Evolutionary conservation across 2,329 filamentous ascomycete species (phyloP).

Genomic region (Botryotinia convoluta): DNA sequence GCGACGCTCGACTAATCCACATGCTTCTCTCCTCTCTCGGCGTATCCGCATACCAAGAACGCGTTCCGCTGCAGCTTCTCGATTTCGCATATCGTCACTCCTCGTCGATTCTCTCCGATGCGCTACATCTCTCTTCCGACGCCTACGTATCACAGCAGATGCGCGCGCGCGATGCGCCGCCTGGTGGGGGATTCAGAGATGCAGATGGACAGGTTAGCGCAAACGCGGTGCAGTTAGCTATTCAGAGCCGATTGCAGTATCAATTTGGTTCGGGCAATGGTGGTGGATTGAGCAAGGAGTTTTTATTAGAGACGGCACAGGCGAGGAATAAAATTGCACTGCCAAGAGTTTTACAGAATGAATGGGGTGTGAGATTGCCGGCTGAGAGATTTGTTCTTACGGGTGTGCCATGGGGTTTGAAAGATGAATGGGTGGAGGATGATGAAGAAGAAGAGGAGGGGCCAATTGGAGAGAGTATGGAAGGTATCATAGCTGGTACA

Average conservation of each 20-base stretch:
- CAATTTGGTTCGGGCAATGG: conserved; percentile 59
- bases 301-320: conserved; percentile 70
- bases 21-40: conserved; percentile 76
- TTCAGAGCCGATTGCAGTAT: conserved; percentile 64
- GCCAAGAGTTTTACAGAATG: conserved; percentile 59
- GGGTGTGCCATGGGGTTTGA: conserved; percentile 62
- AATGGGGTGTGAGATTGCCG: conserved; percentile 66
- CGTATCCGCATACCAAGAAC: conserved; percentile 76
- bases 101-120: conserved; percentile 67
- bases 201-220: conserved; percentile 51
- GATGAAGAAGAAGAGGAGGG: conserved; percentile 43
- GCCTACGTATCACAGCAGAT: conserved; percentile 54
- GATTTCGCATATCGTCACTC: conserved; percentile 87
- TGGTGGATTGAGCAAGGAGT: conserved; percentile 66
- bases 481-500: conserved; percentile 38
- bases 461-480: conserved; percentile 40
- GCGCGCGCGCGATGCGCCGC: conserved; percentile 37
- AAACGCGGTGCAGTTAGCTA: conserved; percentile 69
- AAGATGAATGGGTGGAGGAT: conserved; percentile 55
- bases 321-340: conserved; percentile 67
- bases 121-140: conserved; percentile 65
- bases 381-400: conserved; percentile 67
- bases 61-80: conserved; percentile 77
- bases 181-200: conserved; percentile 35
- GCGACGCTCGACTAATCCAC: conserved; percentile 77